A percentile compares a stretch with the other conserved stretches of the same genome.
Evolutionary conservation across 352 stramenopile species (phyloP).

Genomic region (Peronospora destructor): DNA sequence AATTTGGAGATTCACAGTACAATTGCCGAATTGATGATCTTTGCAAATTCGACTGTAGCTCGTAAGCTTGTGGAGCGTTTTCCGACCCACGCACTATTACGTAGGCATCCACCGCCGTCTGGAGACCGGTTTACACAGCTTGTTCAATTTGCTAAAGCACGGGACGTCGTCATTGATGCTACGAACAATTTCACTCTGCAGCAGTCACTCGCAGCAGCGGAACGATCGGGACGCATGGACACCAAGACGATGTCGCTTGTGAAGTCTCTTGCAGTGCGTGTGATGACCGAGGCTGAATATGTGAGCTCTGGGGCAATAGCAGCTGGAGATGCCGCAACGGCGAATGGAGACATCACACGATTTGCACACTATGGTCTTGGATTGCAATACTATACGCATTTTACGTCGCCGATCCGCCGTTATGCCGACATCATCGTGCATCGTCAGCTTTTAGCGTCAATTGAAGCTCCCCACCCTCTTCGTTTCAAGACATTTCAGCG

Average conservation of each 20-base stretch:
- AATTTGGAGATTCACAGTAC: constrained; percentile 91
- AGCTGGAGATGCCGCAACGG: constrained; percentile 35
- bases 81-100: constrained; percentile 78
- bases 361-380: constrained; percentile 87
- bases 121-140: constrained; percentile 74
- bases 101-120: constrained; percentile 76
- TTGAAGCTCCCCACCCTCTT: constrained; percentile 20
- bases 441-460: constrained; percentile 70
- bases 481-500: background rate
- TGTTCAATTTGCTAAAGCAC: constrained; percentile 57
- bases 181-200: constrained; percentile 80
- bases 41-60: constrained; percentile 88
- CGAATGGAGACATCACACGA: constrained; percentile 42
- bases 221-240: constrained; percentile 54
- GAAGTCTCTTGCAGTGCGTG: constrained; percentile 89
- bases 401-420: constrained; percentile 87
- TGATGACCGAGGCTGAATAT: constrained; percentile 94
- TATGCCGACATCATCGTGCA: constrained; percentile 91
- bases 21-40: constrained; percentile 92
- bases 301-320: constrained; percentile 60
- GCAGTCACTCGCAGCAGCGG: constrained; percentile 54
- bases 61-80: constrained; percentile 75
- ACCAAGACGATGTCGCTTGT: constrained; percentile 83
- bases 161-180: constrained; percentile 66
- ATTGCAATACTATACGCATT: constrained; percentile 88